Evolutionary conservation across 2,329 filamentous ascomycete species (phyloP).

Genomic region (Penicillium sp.): DNA sequence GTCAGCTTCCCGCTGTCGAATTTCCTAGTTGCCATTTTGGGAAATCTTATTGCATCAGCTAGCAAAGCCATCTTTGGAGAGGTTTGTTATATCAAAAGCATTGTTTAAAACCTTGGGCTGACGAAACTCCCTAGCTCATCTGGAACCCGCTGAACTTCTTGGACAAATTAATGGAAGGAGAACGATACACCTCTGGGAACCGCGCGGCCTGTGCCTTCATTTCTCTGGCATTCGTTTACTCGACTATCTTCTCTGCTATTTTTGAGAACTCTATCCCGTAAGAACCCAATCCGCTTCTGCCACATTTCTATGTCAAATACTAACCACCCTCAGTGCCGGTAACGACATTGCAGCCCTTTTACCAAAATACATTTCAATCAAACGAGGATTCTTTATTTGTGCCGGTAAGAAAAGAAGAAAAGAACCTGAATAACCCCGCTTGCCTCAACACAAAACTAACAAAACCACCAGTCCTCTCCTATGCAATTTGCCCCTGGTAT

Average conservation of each 20-base stretch:
- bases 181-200: conserved; percentile 37
- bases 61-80: conserved; percentile 34
- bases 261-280: conserved; percentile 45
- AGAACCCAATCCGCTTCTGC: neutral
- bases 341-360: conserved; percentile 41
- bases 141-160: conserved; percentile 41
- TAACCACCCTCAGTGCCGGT: conserved; percentile 29
- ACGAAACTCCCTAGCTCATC: conserved; percentile 23
- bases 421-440: neutral
- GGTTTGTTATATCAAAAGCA: conserved; percentile 7
- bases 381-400: conserved; percentile 43
- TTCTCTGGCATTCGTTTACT: conserved; percentile 45
- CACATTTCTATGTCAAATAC: neutral
- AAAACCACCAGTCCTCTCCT: conserved; percentile 26
- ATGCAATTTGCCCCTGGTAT: conserved; percentile 43
- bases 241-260: conserved; percentile 46
- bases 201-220: conserved; percentile 46
- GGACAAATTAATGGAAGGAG: conserved; percentile 36
- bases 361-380: conserved; percentile 44
- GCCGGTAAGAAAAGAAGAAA: conserved; percentile 14
- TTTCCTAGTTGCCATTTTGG: conserved; percentile 41
- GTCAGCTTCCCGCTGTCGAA: conserved; percentile 45
- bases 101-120: neutral
- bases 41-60: conserved; percentile 41
- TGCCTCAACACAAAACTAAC: neutral